Evolutionary conservation across 768 basidiomycete species (phyloP).

Genomic region (Lentinula aciculospora): DNA sequence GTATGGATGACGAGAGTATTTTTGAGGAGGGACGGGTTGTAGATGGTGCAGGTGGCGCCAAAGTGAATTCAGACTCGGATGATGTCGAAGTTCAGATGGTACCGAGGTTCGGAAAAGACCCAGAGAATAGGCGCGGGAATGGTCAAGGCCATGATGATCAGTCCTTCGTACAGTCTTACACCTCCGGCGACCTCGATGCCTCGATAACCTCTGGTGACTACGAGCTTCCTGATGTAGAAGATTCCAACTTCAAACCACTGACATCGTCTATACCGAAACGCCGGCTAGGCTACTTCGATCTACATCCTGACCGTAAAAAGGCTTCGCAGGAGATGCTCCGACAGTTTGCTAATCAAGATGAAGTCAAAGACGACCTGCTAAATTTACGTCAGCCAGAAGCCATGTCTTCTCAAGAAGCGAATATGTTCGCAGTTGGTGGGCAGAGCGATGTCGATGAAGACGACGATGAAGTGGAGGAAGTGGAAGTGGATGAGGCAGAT

Average conservation of each 20-base stretch:
- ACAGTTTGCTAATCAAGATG: slow-evolving; percentile 12
- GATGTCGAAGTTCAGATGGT: slow-evolving; percentile 13
- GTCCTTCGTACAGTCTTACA: background rate
- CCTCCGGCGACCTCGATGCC: background rate
- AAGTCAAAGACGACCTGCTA: slow-evolving; percentile 27
- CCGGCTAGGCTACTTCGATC: slow-evolving; percentile 69
- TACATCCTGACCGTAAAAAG: slow-evolving; percentile 64
- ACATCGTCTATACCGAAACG: slow-evolving; percentile 18
- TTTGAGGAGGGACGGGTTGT: slow-evolving; percentile 70
- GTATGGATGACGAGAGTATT: slow-evolving; percentile 52
- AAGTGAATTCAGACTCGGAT: slow-evolving; percentile 32
- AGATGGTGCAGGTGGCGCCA: slow-evolving; percentile 25
- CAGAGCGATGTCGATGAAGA: background rate
- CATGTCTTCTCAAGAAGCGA: slow-evolving; percentile 10
- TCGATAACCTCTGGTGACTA: background rate
- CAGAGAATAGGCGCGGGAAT: slow-evolving; percentile 22
- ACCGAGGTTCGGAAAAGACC: background rate
- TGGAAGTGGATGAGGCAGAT: slow-evolving; percentile 18
- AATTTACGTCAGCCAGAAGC: background rate
- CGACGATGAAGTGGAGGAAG: slow-evolving; percentile 3
- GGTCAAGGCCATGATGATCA: slow-evolving; percentile 12
- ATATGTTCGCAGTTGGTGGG: slow-evolving; percentile 18
- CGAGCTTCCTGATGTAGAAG: slow-evolving; percentile 24
- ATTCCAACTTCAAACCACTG: slow-evolving; percentile 21
- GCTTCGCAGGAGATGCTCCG: slow-evolving; percentile 2